phyloP scores from a whole-genome alignment of 2,329 filamentous ascomycete species.

The Karstenula rhodostoma region DNA sequence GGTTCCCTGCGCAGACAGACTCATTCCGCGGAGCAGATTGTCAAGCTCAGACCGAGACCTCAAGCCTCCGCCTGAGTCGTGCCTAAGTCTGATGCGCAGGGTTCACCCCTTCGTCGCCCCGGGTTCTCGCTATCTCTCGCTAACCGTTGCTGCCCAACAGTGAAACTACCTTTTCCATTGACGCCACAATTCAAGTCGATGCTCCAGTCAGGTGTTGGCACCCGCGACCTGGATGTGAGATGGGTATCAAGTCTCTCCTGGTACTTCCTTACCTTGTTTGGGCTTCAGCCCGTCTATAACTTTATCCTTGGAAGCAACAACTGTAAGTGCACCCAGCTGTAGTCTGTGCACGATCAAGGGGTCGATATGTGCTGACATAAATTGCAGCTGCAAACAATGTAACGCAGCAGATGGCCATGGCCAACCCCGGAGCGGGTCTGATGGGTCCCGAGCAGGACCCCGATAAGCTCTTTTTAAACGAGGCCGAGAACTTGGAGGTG shows the following conservation, averaged over 20 bases:
- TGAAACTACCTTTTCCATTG: conserved; percentile 96
- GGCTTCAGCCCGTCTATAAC: conserved; percentile 94
- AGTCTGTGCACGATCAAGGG: conserved; percentile 4
- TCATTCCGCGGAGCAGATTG: background rate
- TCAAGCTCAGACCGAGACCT: background rate
- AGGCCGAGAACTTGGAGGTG: conserved; percentile 95
- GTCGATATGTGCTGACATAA: conserved; percentile 37
- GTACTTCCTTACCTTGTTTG: conserved; percentile 98
- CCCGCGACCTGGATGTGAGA: conserved; percentile 92
- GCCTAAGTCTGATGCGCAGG: background rate
- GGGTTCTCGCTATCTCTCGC: conserved; percentile 26
- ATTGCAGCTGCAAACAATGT: conserved; percentile 84
- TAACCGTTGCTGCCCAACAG: conserved; percentile 52
- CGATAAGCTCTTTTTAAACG: conserved; percentile 90
- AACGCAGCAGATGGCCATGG: conserved; percentile 80
- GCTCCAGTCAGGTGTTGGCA: conserved; percentile 96
- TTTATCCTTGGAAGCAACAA: conserved; percentile 97
- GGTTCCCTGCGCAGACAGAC: background rate
- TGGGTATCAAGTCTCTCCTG: conserved; percentile 99
- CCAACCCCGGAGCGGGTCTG: conserved; percentile 78
- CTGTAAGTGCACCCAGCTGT: conserved; percentile 64
- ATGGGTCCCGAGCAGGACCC: conserved; percentile 94
- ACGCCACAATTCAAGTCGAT: conserved; percentile 99
- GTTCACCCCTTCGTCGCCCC: conserved; percentile 6
- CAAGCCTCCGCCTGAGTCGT: background rate